Conservation (phyloP, 768 basidiomycete genomes). For the Mycena epipterygia region DNA sequence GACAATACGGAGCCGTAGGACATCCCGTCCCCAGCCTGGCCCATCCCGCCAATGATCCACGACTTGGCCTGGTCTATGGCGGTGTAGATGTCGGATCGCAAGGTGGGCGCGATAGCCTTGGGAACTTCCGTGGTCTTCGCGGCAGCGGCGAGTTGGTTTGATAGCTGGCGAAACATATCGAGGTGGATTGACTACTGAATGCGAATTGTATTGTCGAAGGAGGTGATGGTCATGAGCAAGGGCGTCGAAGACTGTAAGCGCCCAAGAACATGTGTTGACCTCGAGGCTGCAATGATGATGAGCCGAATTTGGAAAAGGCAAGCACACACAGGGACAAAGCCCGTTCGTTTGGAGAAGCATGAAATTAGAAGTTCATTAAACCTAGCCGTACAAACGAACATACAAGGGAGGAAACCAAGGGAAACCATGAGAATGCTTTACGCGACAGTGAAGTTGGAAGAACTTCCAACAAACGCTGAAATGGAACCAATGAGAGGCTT, state of each 20-base stretch:
- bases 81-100: slow-evolving; percentile 66
- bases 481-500: slow-evolving; percentile 60
- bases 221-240: slow-evolving; percentile 24
- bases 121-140: slow-evolving; percentile 50
- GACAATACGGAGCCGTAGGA: slow-evolving; percentile 60
- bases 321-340: slow-evolving; percentile 23
- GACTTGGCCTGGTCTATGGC: slow-evolving; percentile 61
- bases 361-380: slow-evolving; percentile 15
- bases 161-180: slow-evolving; percentile 62
- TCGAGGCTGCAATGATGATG: slow-evolving; percentile 21
- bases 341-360: not conserved
- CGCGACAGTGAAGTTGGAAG: slow-evolving; percentile 59
- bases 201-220: slow-evolving; percentile 27
- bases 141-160: slow-evolving; percentile 54
- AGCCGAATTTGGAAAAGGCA: not conserved
- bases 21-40: slow-evolving; percentile 68
- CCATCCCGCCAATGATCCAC: slow-evolving; percentile 58
- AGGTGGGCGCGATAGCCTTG: slow-evolving; percentile 61
- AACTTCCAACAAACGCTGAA: slow-evolving; percentile 56
- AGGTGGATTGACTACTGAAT: not conserved
- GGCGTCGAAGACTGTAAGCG: slow-evolving; percentile 14
- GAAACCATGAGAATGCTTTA: slow-evolving; percentile 17
- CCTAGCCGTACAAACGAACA: slow-evolving; percentile 16
- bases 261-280: slow-evolving; percentile 22
- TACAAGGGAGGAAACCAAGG: slow-evolving; percentile 6